Evolutionary conservation across 2,329 filamentous ascomycete genomes (phyloP).

Genomic region (Cladosporium sp.): DNA sequence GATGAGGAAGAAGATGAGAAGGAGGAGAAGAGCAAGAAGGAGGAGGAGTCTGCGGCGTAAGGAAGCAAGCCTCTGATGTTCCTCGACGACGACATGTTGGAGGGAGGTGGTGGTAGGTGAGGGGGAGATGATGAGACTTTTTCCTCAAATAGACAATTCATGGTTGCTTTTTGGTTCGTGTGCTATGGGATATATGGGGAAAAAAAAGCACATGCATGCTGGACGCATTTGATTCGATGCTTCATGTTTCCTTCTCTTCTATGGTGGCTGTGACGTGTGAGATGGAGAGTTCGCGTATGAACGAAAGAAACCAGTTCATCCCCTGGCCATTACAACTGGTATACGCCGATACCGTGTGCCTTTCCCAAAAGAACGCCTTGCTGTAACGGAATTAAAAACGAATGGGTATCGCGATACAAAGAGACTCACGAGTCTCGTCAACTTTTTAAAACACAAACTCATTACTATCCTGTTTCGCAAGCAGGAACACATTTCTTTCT

Average conservation of each 20-base stretch:
- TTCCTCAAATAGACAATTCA: background rate
- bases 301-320: background rate
- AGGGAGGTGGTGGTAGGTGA: background rate
- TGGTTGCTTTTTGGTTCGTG: background rate
- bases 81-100: too few species aligned
- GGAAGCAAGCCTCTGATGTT: too few species aligned
- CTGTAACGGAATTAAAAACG: background rate
- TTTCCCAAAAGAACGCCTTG: background rate
- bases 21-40: constrained; percentile 7
- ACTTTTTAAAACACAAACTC: background rate
- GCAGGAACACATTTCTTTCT: background rate
- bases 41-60: background rate
- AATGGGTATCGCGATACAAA: constrained; percentile 9
- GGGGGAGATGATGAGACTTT: background rate
- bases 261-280: background rate
- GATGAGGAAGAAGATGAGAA: constrained; percentile 27
- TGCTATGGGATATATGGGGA: background rate
- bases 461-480: background rate
- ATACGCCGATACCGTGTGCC: background rate
- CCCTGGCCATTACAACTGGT: constrained; percentile 3
- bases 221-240: background rate
- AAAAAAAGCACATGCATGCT: too few species aligned
- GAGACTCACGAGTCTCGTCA: background rate
- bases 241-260: background rate
- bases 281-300: background rate